Base-by-base conservation (phyloP, 306 rosid genomes). In the Parietaria judaica region DNA sequence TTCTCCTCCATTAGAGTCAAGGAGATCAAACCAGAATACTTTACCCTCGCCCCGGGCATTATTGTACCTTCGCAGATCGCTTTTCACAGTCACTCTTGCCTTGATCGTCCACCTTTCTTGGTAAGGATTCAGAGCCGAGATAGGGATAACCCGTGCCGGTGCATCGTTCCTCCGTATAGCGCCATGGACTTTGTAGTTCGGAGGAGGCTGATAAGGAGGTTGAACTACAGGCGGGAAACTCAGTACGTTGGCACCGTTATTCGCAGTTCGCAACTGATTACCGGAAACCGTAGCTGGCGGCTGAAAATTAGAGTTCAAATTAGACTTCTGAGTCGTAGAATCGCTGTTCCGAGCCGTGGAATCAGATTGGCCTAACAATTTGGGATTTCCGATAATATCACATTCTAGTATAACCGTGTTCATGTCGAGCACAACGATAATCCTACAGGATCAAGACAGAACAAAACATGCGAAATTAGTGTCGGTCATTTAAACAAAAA, bases 1-100 rank as follows among this genome's bases (percentile, higher is more conserved):
- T 77, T 92, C 99, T 64, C 99, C 99, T 41, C 99, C 96, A 56
- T 92, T 94, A 67, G 94, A 92, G 72, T 92, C 99, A 55, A 92
- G 95, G 65, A 92, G 95, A 72, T 92, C 99, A 39, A 92, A 92
- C 5, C 95, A 86, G 80, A 92, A 92, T 31, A 92, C 96, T 74
- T 92, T 92, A n/a, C 99, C 99, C 69, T 86, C 99, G 80, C 99
- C 99, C 11, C 91, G 79, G 48, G 95, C 96, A 78, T 92, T 92
- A 65, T 92, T 92, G 66, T 92, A 92, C 64, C 96, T 92, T 66
- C 96, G 98, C 36, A 84, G 79, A 65, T 88, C 96, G 51, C 98
- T 96, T 75, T 88, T 92, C 6, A 95, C 96, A 45, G 99, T 92
- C 46, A 92, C 95, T 74, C 96, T 84, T 56, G 99, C 96, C 84